These are phyloP conservation scores for Phoma sp. DNA, from an alignment of 2,329 filamentous ascomycete genomes.

Conservation along the genomic window DNA sequence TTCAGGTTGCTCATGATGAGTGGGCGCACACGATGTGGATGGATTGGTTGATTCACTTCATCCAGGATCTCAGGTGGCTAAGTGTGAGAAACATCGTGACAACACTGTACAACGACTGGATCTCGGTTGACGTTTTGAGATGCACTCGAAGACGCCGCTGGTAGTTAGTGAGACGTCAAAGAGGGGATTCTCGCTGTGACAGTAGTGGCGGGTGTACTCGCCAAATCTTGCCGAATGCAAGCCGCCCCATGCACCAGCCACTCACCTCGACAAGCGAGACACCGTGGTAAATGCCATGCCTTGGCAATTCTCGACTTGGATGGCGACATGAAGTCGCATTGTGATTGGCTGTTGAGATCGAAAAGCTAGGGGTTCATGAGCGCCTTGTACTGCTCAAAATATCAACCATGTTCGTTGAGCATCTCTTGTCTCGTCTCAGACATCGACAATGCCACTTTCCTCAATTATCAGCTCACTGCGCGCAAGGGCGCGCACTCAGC, in stretches of 20 bases:
- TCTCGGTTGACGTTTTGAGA: background rate
- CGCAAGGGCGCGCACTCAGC: constrained; percentile 24
- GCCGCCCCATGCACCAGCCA: background rate
- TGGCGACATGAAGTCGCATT: constrained; percentile 22
- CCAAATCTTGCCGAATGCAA: background rate
- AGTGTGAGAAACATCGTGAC: background rate
- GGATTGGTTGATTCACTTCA: too few relatives aligned
- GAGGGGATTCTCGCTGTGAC: too few relatives aligned
- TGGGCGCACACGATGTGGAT: background rate
- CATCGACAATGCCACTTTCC: constrained; percentile 22
- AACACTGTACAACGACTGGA: too few relatives aligned
- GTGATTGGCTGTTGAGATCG: constrained; percentile 17
- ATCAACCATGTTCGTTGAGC: background rate
- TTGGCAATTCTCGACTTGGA: constrained; percentile 16
- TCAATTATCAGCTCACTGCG: constrained; percentile 34
- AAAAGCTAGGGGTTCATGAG: background rate
- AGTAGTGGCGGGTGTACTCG: background rate
- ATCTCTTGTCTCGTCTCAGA: background rate
- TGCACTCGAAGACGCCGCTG: background rate
- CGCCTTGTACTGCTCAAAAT: background rate
- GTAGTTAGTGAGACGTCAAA: background rate
- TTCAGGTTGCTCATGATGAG: background rate
- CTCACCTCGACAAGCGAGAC: constrained; percentile 4
- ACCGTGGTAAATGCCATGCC: constrained; percentile 19
- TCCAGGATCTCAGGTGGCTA: too few relatives aligned